A percentile compares a stretch with the other conserved stretches of the same genome.
Conservation (phyloP, 2,329 filamentous ascomycete genomes). For the Plenodomus tracheiphilus region DNA sequence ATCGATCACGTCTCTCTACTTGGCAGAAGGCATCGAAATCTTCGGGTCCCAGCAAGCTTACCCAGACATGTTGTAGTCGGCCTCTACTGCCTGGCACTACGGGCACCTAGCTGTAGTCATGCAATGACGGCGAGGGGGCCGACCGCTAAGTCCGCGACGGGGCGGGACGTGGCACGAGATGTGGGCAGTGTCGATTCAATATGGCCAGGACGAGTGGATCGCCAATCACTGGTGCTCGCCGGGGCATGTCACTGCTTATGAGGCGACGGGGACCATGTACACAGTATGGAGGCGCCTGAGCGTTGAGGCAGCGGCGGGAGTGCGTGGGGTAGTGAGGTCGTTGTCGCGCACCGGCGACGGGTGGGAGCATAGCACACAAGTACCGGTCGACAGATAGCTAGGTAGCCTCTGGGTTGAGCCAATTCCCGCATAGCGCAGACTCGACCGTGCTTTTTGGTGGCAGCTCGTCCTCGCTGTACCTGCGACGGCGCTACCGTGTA, state of each 20-base stretch:
- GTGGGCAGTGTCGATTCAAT: neutral
- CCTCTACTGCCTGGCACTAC: conserved; percentile 7
- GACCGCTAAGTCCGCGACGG: neutral
- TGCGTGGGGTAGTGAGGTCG: conserved; percentile 20
- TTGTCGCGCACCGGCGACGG: neutral
- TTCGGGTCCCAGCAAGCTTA: conserved; percentile 11
- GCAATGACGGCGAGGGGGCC: too few relatives aligned
- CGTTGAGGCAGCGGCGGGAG: conserved; percentile 11
- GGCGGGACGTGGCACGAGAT: too few relatives aligned
- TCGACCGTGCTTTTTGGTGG: conserved; percentile 19
- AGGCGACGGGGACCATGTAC: conserved; percentile 5
- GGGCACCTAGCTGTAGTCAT: conserved; percentile 14
- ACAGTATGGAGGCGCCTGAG: too few relatives aligned
- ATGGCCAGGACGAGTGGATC: neutral
- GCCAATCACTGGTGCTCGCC: neutral
- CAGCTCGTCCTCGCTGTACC: conserved; percentile 4
- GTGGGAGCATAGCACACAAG: too few relatives aligned
- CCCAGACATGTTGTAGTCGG: conserved; percentile 25
- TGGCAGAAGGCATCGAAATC: neutral
- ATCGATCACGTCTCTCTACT: neutral
- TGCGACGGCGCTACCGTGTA: conserved; percentile 5
- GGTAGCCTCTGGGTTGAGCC: neutral
- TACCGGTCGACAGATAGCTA: too few relatives aligned
- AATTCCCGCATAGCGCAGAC: neutral
- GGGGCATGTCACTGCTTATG: conserved; percentile 16